Evolutionary conservation across 805 yeast species (phyloP).

Genomic region (Kluyveromyces aestuarii): DNA sequence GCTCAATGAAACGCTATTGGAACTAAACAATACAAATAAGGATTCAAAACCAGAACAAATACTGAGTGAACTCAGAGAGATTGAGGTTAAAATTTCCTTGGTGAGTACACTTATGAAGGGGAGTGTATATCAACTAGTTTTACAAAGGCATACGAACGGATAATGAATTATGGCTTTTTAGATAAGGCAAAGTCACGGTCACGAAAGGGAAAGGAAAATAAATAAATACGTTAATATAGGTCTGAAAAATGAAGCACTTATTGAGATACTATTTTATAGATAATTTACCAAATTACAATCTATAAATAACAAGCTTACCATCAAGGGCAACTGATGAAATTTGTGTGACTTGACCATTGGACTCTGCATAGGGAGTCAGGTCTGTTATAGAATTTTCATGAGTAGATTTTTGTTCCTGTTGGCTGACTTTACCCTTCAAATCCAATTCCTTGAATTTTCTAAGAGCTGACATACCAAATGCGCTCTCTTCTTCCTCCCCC

Average conservation of each 20-base stretch:
- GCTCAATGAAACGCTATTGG: conserved; percentile 21
- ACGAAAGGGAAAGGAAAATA: neutral
- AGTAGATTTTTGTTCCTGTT: conserved; percentile 47
- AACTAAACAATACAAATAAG: conserved; percentile 11
- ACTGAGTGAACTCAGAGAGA: conserved; percentile 43
- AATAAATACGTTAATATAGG: neutral
- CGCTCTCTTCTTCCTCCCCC: conserved; percentile 39
- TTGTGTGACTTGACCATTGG: conserved; percentile 45
- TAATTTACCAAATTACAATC: conserved; percentile 27
- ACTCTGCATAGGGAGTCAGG: conserved; percentile 42
- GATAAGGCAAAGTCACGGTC: neutral
- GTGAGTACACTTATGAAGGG: conserved; percentile 61
- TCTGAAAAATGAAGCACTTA: neutral
- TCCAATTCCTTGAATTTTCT: conserved; percentile 95
- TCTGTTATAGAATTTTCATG: conserved; percentile 87
- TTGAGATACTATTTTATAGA: neutral
- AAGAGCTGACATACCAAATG: conserved; percentile 65
- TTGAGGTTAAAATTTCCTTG: conserved; percentile 55
- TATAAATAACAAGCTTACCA: conserved; percentile 81
- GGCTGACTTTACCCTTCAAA: conserved; percentile 71
- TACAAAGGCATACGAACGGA: conserved; percentile 35
- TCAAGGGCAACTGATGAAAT: conserved; percentile 78
- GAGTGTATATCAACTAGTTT: conserved; percentile 56
- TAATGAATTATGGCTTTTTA: neutral
- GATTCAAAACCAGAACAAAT: conserved; percentile 28